phyloP scores from a whole-genome alignment of 352 stramenopile genomes.

The Saprolegnia parasitica region DNA sequence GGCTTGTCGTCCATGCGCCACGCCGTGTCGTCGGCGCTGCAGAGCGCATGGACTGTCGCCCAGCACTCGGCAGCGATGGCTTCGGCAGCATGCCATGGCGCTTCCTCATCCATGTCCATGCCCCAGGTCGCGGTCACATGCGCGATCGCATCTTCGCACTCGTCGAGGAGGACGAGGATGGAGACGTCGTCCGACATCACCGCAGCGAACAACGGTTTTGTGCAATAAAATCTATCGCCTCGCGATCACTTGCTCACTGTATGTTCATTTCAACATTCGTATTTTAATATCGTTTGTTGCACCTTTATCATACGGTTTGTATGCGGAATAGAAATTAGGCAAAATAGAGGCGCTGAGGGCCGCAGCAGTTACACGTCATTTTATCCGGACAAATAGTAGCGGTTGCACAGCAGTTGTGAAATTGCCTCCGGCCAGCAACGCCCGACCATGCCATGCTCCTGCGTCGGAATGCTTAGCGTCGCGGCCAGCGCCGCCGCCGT shows the following conservation, averaged over 20 bases:
- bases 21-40: background rate
- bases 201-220: too few species aligned
- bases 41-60: background rate
- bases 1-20: background rate
- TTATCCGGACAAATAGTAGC: background rate
- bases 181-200: background rate
- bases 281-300: background rate
- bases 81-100: background rate
- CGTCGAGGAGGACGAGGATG: background rate
- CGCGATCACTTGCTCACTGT: too few species aligned
- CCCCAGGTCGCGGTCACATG: background rate
- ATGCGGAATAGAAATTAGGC: background rate
- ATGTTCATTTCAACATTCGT: background rate
- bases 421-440: conserved; percentile 12
- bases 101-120: background rate
- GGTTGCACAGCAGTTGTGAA: conserved; percentile 16
- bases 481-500: conserved; percentile 3
- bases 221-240: too few species aligned
- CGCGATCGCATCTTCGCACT: conserved; percentile 1
- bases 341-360: background rate
- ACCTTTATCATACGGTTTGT: background rate
- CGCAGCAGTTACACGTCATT: conserved; percentile 1
- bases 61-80: background rate
- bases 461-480: conserved; percentile 19
- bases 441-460: conserved; percentile 18